A percentile compares a stretch with the other conserved stretches of the same genome.
Conservation (phyloP, 495 filamentous ascomycete species). For the Peziza echinospora region DNA sequence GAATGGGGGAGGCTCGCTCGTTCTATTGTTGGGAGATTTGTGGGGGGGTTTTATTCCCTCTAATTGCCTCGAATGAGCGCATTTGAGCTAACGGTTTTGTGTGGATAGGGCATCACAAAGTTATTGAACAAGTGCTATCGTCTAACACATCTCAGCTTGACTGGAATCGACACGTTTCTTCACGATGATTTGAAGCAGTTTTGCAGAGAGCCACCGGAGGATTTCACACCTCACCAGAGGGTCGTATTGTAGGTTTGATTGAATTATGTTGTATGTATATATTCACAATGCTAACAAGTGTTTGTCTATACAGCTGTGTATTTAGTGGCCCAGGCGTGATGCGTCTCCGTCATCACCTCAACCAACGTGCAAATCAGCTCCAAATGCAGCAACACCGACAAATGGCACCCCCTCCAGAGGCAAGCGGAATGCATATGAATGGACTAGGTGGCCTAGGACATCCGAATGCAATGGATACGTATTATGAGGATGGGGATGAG, state of each 20-base stretch:
- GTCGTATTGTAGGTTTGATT: constrained; percentile 36
- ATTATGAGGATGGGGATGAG: background rate
- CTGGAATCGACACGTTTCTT: constrained; percentile 70
- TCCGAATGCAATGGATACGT: background rate
- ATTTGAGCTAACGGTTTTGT: constrained; percentile 7
- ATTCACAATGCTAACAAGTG: constrained; percentile 2
- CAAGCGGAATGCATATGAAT: too few relatives aligned
- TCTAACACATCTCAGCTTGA: constrained; percentile 85
- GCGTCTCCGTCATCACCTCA: constrained; percentile 55
- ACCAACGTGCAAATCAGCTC: too few relatives aligned
- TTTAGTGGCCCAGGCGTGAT: constrained; percentile 77
- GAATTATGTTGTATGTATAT: background rate
- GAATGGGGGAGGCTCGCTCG: too few relatives aligned
- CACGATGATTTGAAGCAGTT: constrained; percentile 55
- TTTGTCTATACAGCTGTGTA: constrained; percentile 40
- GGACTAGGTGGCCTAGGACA: background rate
- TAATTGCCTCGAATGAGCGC: constrained; percentile 7
- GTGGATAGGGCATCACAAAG: constrained; percentile 79
- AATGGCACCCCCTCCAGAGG: too few relatives aligned
- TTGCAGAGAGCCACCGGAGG: constrained; percentile 73
- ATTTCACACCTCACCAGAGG: constrained; percentile 89
- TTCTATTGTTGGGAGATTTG: too few relatives aligned
- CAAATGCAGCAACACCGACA: too few relatives aligned
- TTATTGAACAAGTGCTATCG: constrained; percentile 79
- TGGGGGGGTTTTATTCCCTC: too few relatives aligned